Evolutionary conservation across 1,139 yeast species (phyloP).

Genomic region (Trichomonascaceae sp.): DNA sequence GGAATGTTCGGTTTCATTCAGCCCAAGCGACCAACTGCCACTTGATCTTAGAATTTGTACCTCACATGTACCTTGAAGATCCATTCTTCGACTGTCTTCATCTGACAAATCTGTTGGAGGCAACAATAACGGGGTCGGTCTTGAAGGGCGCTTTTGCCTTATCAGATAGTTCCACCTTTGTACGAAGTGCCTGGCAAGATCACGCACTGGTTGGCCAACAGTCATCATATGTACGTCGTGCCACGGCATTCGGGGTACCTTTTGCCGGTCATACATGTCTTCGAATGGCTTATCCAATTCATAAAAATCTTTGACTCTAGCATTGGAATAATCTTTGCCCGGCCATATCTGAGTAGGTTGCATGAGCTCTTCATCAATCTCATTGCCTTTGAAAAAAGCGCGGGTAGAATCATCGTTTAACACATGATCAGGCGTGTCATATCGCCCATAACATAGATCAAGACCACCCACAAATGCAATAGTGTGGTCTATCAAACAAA

Average conservation of each 20-base stretch:
- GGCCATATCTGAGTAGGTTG: conserved; percentile 63
- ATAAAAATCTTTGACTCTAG: conserved; percentile 82
- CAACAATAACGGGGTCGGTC: conserved; percentile 82
- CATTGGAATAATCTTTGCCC: conserved; percentile 96
- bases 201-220: conserved; percentile 94
- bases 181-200: conserved; percentile 86
- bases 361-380: conserved; percentile 13
- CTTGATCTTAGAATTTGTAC: conserved; percentile 84
- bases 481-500: conserved; percentile 80
- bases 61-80: conserved; percentile 83
- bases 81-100: conserved; percentile 58
- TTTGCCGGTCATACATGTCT: conserved; percentile 81
- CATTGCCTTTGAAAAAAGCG: conserved; percentile 32
- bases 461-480: conserved; percentile 92
- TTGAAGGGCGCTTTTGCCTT: conserved; percentile 89
- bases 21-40: conserved; percentile 88
- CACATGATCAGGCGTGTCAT: conserved; percentile 94
- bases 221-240: conserved; percentile 97
- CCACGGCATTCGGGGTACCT: conserved; percentile 97
- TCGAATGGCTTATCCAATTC: conserved; percentile 81
- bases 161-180: conserved; percentile 95
- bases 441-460: conserved; percentile 92
- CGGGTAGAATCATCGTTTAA: conserved; percentile 62
- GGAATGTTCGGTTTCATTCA: conserved; percentile 77
- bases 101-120: conserved; percentile 87